Conservation (phyloP, 805 yeast species). For the Komagataella ulmi region DNA sequence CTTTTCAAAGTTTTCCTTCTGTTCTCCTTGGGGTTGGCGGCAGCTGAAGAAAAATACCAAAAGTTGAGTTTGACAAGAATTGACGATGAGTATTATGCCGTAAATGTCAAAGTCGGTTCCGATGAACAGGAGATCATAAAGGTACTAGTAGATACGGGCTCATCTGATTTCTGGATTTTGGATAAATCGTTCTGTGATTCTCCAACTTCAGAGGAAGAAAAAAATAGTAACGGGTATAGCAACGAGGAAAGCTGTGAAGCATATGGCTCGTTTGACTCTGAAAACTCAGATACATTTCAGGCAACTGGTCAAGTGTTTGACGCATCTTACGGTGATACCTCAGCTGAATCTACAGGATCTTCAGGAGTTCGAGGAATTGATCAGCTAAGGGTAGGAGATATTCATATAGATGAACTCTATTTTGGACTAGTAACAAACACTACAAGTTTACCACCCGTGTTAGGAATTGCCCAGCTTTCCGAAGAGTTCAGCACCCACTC, state of each 20-base stretch:
- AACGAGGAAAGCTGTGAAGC: background rate
- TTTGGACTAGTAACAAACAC: background rate
- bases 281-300: background rate
- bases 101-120: background rate
- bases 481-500: background rate
- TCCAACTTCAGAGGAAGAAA: background rate
- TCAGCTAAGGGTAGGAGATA: background rate
- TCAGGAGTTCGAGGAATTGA: background rate
- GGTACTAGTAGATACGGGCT: background rate
- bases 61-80: background rate
- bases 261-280: background rate
- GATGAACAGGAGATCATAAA: background rate
- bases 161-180: background rate
- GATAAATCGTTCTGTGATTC: background rate
- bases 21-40: background rate
- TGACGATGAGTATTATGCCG: background rate
- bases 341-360: background rate
- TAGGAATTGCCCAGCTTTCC: background rate
- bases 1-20: no score
- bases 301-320: background rate
- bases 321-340: background rate
- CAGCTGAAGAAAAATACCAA: background rate
- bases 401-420: background rate
- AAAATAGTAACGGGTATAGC: background rate
- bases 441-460: background rate